Evolutionary conservation across 139 green algal genomes (phyloP), one percentile per base, ranked within the genome.

Genomic region (Auxenochlorella pyrenoidosa): DNA sequence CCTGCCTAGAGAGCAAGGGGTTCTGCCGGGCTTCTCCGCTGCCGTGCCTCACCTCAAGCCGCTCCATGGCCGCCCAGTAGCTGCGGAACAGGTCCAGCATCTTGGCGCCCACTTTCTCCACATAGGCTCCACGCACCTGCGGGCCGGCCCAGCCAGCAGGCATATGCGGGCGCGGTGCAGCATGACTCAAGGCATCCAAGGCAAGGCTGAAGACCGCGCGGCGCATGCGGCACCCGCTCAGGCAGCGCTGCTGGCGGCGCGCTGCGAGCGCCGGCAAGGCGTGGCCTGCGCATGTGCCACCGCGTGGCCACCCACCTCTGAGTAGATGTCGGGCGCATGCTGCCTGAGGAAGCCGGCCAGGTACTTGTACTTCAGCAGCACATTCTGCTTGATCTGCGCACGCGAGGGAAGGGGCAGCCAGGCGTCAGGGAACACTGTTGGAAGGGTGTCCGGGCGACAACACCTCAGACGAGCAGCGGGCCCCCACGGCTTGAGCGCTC

Each of bases 321-420:
- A 68, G 44, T 96, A 96, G 38, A 98, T 93, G 76, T 97, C 94
- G 13, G 78, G 86, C 0, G 91, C 94, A 41, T 97, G 92, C 40
- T 93, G 58, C 26, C 88, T 81, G 81, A 97, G 89, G 90, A 98
- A 98, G 63, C 89, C 72, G 30, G 95, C 89, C 81, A 97, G 93
- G 89, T 96, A 94, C 88, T 96, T 96, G 89, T 97, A 94, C 90
- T 95, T 96, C 28, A 98, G 93, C 91, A 99, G 94, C 79, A 95
- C 91, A 63, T 92, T 97, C 93, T 99, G 96, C 95, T 99, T 95
- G 90, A 95, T 95, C 90, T 93, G 86, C 88, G 82, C 38, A 0
- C 12, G 34, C 26, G n/a, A n/a, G n/a, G n/a, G n/a, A n/a, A n/a
- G n/a, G n/a, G n/a, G n/a, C n/a, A n/a, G n/a, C n/a, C n/a, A n/a